Evolutionary conservation across 2,329 filamentous ascomycete species (phyloP).

Genomic region (Gliomastix tumulicola): DNA sequence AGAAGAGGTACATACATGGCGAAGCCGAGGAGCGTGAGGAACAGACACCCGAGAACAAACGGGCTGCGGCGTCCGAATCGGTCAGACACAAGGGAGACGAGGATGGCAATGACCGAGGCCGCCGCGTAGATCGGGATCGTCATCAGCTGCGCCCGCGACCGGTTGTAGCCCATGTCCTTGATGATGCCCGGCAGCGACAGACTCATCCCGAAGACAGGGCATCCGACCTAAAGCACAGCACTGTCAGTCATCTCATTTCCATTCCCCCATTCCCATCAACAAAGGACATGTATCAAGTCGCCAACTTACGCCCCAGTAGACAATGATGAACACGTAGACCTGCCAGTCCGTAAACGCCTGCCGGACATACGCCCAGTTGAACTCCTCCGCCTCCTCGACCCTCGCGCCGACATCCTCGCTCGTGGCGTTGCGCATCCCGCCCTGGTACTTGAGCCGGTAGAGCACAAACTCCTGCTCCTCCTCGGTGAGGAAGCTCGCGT

Average conservation of each 20-base stretch:
- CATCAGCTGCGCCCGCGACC: conserved; percentile 56
- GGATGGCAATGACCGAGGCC: conserved; percentile 52
- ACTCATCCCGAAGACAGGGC: conserved; percentile 49
- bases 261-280: neutral
- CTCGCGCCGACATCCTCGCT: conserved; percentile 10
- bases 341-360: conserved; percentile 74
- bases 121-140: conserved; percentile 54
- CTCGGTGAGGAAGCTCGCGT: conserved; percentile 65
- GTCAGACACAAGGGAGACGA: conserved; percentile 49
- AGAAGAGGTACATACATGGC: conserved; percentile 31
- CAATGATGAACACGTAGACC: conserved; percentile 54
- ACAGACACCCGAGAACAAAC: conserved; percentile 47
- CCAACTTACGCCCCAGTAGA: conserved; percentile 56
- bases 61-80: conserved; percentile 43
- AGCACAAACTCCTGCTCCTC: conserved; percentile 67
- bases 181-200: conserved; percentile 60
- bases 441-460: conserved; percentile 62
- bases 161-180: conserved; percentile 48
- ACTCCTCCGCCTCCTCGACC: conserved; percentile 64
- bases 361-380: conserved; percentile 69
- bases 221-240: conserved; percentile 39
- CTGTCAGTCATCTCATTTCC: neutral
- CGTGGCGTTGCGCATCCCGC: conserved; percentile 14
- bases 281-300: neutral
- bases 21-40: conserved; percentile 49